These are phyloP conservation scores for Endoconidiophora polonica DNA, from an alignment of 2,329 filamentous ascomycete species.

Conservation along the genomic window DNA sequence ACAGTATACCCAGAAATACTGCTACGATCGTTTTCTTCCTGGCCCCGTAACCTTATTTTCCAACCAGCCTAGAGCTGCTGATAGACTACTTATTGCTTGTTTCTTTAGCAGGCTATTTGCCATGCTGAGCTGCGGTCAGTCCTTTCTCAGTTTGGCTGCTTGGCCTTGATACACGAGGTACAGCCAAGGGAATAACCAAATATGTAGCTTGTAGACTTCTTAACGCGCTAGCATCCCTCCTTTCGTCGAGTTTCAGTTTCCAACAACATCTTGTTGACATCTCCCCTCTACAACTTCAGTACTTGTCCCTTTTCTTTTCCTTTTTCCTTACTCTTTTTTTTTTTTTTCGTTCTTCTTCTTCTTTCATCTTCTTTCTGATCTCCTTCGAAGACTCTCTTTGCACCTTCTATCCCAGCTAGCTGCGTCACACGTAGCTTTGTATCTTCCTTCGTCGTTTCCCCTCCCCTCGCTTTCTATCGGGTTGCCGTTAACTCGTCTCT, in stretches of 20 bases:
- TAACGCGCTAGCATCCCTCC: not conserved
- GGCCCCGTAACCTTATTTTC: too few relatives aligned
- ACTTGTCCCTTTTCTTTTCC: not conserved
- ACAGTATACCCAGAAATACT: too few relatives aligned
- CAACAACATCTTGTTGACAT: too few relatives aligned
- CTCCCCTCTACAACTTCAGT: not conserved
- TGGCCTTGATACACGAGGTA: too few relatives aligned
- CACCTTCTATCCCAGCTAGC: slow-evolving; percentile 3
- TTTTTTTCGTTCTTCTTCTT: not conserved
- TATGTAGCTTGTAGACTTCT: too few relatives aligned
- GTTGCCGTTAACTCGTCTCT: not conserved
- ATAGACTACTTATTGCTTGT: too few relatives aligned
- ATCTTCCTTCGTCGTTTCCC: not conserved
- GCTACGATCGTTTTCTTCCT: too few relatives aligned
- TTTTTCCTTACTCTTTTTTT: not conserved
- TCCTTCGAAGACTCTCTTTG: not conserved
- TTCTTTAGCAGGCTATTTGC: too few relatives aligned
- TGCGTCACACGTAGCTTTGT: not conserved
- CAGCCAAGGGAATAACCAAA: not conserved
- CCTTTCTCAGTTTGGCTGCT: not conserved
- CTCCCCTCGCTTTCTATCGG: not conserved
- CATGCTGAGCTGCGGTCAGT: not conserved
- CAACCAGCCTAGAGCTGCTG: too few relatives aligned
- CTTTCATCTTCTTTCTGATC: not conserved
- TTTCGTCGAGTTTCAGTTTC: not conserved